Evolutionary conservation across 1,284 basidiomycete genomes (phyloP), one percentile per base, ranked within the genome.

Genomic region (Pseudozyma sp.): DNA sequence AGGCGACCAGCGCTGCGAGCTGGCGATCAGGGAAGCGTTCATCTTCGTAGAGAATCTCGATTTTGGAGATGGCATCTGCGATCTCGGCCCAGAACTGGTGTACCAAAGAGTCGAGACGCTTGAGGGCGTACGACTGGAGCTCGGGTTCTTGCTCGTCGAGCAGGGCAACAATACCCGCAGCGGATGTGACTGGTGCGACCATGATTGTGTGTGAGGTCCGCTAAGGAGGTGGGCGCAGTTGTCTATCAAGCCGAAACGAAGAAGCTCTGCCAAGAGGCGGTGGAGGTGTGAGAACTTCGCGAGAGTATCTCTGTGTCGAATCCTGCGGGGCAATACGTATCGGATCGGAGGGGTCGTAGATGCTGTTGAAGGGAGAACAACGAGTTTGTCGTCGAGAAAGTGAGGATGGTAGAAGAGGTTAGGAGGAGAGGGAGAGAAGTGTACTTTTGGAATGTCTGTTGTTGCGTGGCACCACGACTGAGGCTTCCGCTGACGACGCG

Each of bases 1-100:
- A 83, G 21, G 81, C 81, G 55, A 85, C 77, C 16, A 85, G 79
- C 18, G 83, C 83, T 8, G 83, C 83, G 42, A 85, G 77, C 14
- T 79, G 61, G 39, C 83, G 81, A 39, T 83, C 77, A 6, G 75
- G 73, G 61, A 83, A 83, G 50, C 77, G 59, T 45, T 80, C 64
- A 53, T 80, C 72, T 56, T 85, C 83, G 59, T 83, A 83, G 39
- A 85, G 78, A 42, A 83, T 78, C 58, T 85, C 83, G 62, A 85
- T 78, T 52, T 81, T 79, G 54, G 79, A 68, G 53, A 85, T 73
- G 47, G 78, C 76, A 63, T 85, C 83, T 47, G 83, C 82, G 38
- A 85, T 82, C 59, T 85, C 83, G 10, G 83, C 78, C 83, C 83
- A 85, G 70, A 82, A 84, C 25, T 79, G 76, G 51, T 81, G 76